These are phyloP conservation scores for Monosporozyma siamensis DNA, from an alignment of 805 yeast species.

Conservation along the genomic window DNA sequence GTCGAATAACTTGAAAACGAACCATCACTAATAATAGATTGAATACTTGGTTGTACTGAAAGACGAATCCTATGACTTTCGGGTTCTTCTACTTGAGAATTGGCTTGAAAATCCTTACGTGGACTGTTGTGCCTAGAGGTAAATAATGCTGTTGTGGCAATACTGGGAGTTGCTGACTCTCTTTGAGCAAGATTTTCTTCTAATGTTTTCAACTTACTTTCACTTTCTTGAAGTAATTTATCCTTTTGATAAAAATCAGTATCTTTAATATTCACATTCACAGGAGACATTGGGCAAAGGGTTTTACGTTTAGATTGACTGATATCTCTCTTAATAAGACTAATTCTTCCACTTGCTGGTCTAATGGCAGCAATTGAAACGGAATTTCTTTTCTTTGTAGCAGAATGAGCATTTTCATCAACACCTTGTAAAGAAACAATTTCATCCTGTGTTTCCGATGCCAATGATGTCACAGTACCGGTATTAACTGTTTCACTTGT, in stretches of 20 bases:
- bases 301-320: not conserved
- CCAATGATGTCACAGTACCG: not conserved
- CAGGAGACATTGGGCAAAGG: not conserved
- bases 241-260: conserved; percentile 16
- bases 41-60: conserved; percentile 24
- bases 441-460: not conserved
- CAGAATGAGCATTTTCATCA: not conserved
- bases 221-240: conserved; percentile 14
- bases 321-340: conserved; percentile 16
- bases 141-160: conserved; percentile 20
- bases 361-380: conserved; percentile 13
- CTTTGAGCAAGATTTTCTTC: conserved; percentile 9
- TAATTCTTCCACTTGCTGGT: conserved; percentile 29
- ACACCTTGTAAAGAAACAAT: not conserved
- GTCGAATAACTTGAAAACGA: conserved; percentile 13
- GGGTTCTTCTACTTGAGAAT: not conserved
- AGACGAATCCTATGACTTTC: conserved; percentile 8
- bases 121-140: conserved; percentile 19
- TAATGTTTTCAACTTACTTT: conserved; percentile 12
- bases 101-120: conserved; percentile 3
- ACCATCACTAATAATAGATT: conserved; percentile 20
- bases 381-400: conserved; percentile 6
- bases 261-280: not conserved
- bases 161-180: conserved; percentile 12
- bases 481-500: not conserved